Evolutionary conservation across 192 early-diverging fungal species (phyloP).

Genomic region (Gryganskiella cystojenkinii): DNA sequence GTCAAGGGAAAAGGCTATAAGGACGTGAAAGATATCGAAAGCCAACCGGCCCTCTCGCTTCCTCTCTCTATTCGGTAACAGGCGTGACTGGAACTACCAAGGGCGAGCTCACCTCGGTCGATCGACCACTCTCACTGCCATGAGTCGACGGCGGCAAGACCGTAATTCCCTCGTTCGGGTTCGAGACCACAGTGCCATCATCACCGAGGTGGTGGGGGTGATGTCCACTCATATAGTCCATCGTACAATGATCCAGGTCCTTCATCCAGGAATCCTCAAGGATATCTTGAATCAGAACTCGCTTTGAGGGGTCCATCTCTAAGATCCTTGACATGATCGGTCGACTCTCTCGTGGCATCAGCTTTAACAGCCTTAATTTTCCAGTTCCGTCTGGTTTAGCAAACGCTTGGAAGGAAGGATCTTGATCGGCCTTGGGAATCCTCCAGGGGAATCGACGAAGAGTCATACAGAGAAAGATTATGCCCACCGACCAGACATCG

Average conservation of each 20-base stretch:
- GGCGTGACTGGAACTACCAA: not conserved
- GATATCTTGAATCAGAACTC: conserved; percentile 73
- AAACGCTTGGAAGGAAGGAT: conserved; percentile 70
- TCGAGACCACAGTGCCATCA: conserved; percentile 29
- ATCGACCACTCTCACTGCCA: conserved; percentile 36
- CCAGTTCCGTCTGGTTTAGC: conserved; percentile 60
- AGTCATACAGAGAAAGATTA: conserved; percentile 85
- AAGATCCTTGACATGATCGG: conserved; percentile 72
- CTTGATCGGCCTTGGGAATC: conserved; percentile 60
- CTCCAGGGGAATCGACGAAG: conserved; percentile 78
- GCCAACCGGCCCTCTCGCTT: no score
- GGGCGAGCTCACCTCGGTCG: not conserved
- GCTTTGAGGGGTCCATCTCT: conserved; percentile 65
- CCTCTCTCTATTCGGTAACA: not conserved
- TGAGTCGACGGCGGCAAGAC: conserved; percentile 23
- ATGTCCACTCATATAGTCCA: conserved; percentile 23
- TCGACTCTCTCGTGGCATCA: conserved; percentile 69
- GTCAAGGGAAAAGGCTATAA: no score
- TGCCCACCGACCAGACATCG: conserved; percentile 92
- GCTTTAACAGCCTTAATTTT: conserved; percentile 63
- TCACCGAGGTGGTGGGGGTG: conserved; percentile 52
- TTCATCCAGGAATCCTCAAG: conserved; percentile 82
- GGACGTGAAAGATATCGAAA: no score
- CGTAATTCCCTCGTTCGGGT: conserved; percentile 25
- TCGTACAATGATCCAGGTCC: conserved; percentile 65